Base-by-base conservation (phyloP, 768 basidiomycete species). In the Lactarius indigo region DNA sequence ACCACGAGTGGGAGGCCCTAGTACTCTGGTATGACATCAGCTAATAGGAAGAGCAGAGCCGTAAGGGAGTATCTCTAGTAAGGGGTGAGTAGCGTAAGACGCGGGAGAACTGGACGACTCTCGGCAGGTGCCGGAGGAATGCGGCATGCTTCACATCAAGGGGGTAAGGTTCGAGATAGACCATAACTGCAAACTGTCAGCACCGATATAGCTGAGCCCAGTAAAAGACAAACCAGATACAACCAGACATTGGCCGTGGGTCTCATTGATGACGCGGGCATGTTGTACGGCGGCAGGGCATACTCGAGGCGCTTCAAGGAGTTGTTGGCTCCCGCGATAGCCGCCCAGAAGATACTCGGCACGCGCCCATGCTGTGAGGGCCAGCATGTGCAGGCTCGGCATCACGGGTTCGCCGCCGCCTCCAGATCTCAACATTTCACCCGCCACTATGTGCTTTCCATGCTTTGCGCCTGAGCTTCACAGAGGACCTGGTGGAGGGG, bases 91-190 rank as follows among this genome's bases (percentile, higher is more conserved):
- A 52, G 33, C 30, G 37, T 13, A 65, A 42, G 9, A 60, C 50
- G 17, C 58, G 52, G 17, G 64, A 39, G 47, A 65, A 60, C 26
- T 59, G 47, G 31, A 41, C 31, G n/a, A 64, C 57, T 47, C 58
- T 65, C 23, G 47, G 50, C 7, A 37, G 33, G 39, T 65, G 58
- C 26, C 58, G 47, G 30, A 65, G 52, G 47, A 60, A 65, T 12
- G 47, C 44, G 12, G 59, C 50, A 26, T 65, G 33, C 47, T 28
- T 59, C 20, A 64, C 57, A 35, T 64, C 10, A 64, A 35, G 18
- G 58, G 41, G 9, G 64, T 65, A 17, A 65, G 50, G 10, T 60
- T 55, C 23, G 47, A 58, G 47, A 65, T 20, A 4, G 57, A 31
- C 64, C 50, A 65, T 18, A 65, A n/a, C 64, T 65, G 37, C 58